phyloP scores from a whole-genome alignment of 495 filamentous ascomycete genomes.

The Hypoxylon cercidicola region DNA sequence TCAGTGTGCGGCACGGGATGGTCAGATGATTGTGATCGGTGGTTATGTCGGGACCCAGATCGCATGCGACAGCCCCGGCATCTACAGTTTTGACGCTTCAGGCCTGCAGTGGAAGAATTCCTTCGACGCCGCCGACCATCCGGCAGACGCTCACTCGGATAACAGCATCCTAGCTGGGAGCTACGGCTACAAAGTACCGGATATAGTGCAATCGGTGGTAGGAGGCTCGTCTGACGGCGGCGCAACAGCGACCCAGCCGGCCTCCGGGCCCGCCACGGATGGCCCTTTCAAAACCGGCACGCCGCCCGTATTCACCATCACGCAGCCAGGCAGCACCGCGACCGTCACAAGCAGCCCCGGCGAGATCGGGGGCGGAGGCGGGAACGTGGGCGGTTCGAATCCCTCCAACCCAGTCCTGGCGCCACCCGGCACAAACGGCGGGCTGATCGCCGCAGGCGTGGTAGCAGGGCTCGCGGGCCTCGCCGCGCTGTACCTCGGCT shows the following conservation, averaged over 20 bases:
- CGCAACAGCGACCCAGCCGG: slow-evolving; percentile 74
- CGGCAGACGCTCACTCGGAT: slow-evolving; percentile 49
- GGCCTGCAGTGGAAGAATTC: slow-evolving; percentile 67
- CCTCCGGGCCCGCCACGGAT: slow-evolving; percentile 66
- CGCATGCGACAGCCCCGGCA: slow-evolving; percentile 73
- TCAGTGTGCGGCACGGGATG: slow-evolving; percentile 73
- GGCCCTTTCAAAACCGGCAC: slow-evolving; percentile 77
- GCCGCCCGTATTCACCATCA: slow-evolving; percentile 71
- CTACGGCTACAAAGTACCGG: slow-evolving; percentile 73
- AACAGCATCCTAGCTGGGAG: slow-evolving; percentile 65
- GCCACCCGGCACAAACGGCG: slow-evolving; percentile 56
- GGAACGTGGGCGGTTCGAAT: slow-evolving; percentile 25
- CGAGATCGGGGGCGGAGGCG: slow-evolving; percentile 14
- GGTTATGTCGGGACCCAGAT: slow-evolving; percentile 72
- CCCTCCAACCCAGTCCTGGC: slow-evolving; percentile 12
- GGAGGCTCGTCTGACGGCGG: slow-evolving; percentile 70
- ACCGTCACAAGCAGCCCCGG: slow-evolving; percentile 56
- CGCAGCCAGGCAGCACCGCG: slow-evolving; percentile 64
- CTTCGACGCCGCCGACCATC: slow-evolving; percentile 64
- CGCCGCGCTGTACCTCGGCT: slow-evolving; percentile 70
- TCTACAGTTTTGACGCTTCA: slow-evolving; percentile 75
- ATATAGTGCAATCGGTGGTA: slow-evolving; percentile 67
- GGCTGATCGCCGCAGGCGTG: slow-evolving; percentile 70
- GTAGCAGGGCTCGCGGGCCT: slow-evolving; percentile 70
- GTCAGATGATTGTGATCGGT: slow-evolving; percentile 77